phyloP scores from a whole-genome alignment of 1,284 basidiomycete species.

The Ganoderma sinense region DNA sequence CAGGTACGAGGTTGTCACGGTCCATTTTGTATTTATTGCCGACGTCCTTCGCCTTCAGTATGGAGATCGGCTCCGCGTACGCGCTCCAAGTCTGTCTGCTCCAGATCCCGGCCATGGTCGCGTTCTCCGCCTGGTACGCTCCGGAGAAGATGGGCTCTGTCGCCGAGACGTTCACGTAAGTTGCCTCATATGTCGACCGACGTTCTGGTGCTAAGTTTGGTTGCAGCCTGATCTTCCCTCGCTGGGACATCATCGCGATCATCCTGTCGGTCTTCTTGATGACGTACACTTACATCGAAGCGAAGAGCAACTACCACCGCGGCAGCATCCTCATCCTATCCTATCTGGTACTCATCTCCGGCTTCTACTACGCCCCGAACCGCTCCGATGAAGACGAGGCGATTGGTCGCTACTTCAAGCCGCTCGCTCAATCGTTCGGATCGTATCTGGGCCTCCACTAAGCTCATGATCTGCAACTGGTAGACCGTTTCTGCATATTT shows the following conservation, averaged over 20 bases:
- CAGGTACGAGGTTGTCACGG: slow-evolving; percentile 57
- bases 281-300: slow-evolving; percentile 99
- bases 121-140: slow-evolving; percentile 94
- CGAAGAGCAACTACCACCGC: slow-evolving; percentile 96
- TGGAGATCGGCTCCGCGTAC: slow-evolving; percentile 99
- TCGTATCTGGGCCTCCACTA: slow-evolving; percentile 23
- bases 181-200: slow-evolving; percentile 20
- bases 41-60: slow-evolving; percentile 57
- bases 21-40: background rate
- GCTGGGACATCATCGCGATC: slow-evolving; percentile 98
- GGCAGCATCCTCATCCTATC: slow-evolving; percentile 92
- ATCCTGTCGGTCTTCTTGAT: slow-evolving; percentile 95
- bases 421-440: slow-evolving; percentile 10
- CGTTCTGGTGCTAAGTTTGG: slow-evolving; percentile 19
- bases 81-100: slow-evolving; percentile 97
- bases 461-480: background rate
- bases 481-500: background rate
- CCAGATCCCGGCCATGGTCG: slow-evolving; percentile 99
- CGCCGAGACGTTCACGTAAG: slow-evolving; percentile 90
- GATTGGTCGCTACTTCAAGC: slow-evolving; percentile 25
- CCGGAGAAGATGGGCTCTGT: slow-evolving; percentile 84
- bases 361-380: slow-evolving; percentile 81
- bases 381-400: slow-evolving; percentile 31
- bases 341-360: slow-evolving; percentile 81
- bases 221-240: slow-evolving; percentile 92